These are phyloP conservation scores for Suhomyces tanzawaensis DNA, from an alignment of 805 yeast species.

Conservation along the genomic window DNA sequence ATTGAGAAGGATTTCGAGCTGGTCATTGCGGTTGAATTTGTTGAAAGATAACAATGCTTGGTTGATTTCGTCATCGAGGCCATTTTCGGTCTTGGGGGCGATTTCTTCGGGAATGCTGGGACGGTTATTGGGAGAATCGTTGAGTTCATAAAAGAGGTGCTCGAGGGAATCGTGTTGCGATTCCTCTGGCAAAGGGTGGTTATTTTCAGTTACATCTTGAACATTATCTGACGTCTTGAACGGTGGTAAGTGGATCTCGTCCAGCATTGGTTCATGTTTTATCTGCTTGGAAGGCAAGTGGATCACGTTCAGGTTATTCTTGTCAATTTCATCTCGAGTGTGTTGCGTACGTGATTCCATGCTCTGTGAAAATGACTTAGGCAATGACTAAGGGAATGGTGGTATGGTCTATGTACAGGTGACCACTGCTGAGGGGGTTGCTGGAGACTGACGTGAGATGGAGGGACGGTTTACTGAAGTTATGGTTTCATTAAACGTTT, in stretches of 20 bases:
- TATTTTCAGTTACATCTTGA: too few relatives aligned
- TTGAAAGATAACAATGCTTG: constrained; percentile 14
- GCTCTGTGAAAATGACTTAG: too few relatives aligned
- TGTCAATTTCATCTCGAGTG: not conserved
- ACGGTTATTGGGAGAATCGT: not conserved
- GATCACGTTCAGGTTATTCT: constrained; percentile 2
- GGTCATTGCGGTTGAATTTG: constrained; percentile 10
- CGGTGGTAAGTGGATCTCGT: too few relatives aligned
- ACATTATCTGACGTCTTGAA: too few relatives aligned
- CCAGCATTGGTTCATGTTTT: too few relatives aligned
- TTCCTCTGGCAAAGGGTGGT: too few relatives aligned
- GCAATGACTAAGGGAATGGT: too few relatives aligned
- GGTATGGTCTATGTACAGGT: too few relatives aligned
- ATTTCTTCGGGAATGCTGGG: not conserved
- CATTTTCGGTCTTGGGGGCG: not conserved
- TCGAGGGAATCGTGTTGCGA: constrained; percentile 7
- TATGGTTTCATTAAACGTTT: too few relatives aligned
- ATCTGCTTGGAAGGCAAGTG: constrained; percentile 4
- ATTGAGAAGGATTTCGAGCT: not conserved
- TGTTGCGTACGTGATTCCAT: not conserved
- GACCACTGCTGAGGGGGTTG: too few relatives aligned
- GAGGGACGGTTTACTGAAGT: too few relatives aligned
- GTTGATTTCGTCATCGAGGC: constrained; percentile 15
- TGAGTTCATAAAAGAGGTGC: constrained; percentile 7
- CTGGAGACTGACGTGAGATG: too few relatives aligned